Base-by-base conservation (phyloP, 495 filamentous ascomycete genomes). In the Aspergillus avenaceus region DNA sequence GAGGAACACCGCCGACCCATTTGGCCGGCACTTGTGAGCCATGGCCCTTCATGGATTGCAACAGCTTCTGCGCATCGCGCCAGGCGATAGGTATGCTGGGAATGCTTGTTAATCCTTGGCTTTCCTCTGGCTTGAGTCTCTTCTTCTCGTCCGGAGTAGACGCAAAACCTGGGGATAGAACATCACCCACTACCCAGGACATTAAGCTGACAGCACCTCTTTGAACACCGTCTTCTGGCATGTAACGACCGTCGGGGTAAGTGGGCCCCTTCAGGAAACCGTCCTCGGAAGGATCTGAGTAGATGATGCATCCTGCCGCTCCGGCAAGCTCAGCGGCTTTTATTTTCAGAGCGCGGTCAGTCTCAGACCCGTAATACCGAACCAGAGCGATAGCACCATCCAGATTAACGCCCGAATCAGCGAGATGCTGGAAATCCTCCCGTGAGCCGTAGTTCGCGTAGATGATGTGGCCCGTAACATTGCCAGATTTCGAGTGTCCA, bases 361-460 rank as follows among this genome's bases (percentile, higher is more conserved):
- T 62, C 59, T 91, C 84, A 1, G 82, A 81, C 16, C 90, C 91
- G 56, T 85, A 84, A 60, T 93, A 86, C 42, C 88, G 78, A 38
- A 97, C 84, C 26, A 98, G 72, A 14, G 83, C 88, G 56, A 98
- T 92, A 0, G 90, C 82, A 12, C 92, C 93, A 6, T 81, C 78
- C 1, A 90, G 69, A 11, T 85, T 75, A 49, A 97, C 73, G 0
- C 87, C 90, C 43, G 75, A 74, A 37, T 91, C 80, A 44, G 79
- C 67, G 22, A 99, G 70, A 42, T 63, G 63, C 60, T 85, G 70
- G 61, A 92, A 97, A 61, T 99, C 93, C 42, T 88, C 83, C 37
- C 79, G 79, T 44, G 87, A 85, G 12, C 95, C 93, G 57, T 91
- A 95, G 61, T 97, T 96, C 19, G 87, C 95, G 61, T 96, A 99